Percentiles rank a stretch among this genome's conserved stretches.
Conservation (phyloP, 2,329 filamentous ascomycete species). For the Fonsecaea pedrosoi region DNA sequence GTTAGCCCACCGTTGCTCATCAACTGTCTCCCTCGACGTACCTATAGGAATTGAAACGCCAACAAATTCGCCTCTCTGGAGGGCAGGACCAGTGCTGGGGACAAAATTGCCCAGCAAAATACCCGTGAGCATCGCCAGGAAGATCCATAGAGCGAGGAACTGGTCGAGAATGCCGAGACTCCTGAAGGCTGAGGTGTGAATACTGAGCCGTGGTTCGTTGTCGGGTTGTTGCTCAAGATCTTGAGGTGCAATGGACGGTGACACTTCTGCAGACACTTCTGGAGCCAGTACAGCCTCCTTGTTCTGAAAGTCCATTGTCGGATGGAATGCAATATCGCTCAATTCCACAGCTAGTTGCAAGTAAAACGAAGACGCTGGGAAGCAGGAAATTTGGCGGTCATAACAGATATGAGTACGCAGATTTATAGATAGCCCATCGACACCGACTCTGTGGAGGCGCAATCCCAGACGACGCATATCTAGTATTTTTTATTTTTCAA, state of each 20-base stretch:
- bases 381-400: neutral
- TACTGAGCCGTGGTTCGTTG: neutral
- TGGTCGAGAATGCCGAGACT: slow-evolving; percentile 67
- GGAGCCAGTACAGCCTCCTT: slow-evolving; percentile 19
- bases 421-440: neutral
- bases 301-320: slow-evolving; percentile 7
- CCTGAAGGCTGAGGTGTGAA: slow-evolving; percentile 47
- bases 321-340: neutral
- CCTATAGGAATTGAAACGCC: slow-evolving; percentile 72
- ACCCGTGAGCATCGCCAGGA: slow-evolving; percentile 77
- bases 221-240: slow-evolving; percentile 26
- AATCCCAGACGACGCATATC: neutral
- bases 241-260: neutral
- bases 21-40: slow-evolving; percentile 44
- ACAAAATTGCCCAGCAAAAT: slow-evolving; percentile 80
- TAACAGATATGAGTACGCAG: neutral
- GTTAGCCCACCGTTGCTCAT: neutral
- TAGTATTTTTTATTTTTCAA: neutral
- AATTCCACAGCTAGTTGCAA: neutral
- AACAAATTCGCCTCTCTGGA: slow-evolving; percentile 76
- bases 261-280: neutral
- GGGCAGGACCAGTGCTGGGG: slow-evolving; percentile 62
- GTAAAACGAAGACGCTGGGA: neutral
- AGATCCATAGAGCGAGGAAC: slow-evolving; percentile 74
- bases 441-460: neutral